These are phyloP conservation scores for Alternaria sp. DNA, from an alignment of 2,329 filamentous ascomycete species.

Conservation along the genomic window DNA sequence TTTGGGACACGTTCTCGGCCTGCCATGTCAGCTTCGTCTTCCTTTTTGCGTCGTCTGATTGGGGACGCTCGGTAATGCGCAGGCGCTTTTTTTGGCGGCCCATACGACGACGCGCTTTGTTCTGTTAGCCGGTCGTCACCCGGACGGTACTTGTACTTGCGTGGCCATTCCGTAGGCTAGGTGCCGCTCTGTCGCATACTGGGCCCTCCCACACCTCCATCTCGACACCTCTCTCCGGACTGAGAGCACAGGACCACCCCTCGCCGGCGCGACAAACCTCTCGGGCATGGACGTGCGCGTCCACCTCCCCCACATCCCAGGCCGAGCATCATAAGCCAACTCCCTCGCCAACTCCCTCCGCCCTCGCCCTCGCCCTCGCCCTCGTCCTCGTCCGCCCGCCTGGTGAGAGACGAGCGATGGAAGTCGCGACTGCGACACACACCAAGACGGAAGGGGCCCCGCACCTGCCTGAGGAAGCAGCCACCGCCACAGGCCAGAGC, in stretches of 20 bases:
- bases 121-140: neutral
- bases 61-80: constrained; percentile 17
- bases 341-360: too few relatives aligned
- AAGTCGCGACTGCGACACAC: constrained; percentile 33
- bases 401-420: constrained; percentile 31
- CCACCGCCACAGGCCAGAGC: constrained; percentile 47
- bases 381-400: constrained; percentile 17
- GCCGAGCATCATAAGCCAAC: constrained; percentile 23
- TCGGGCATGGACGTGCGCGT: constrained; percentile 35
- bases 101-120: constrained; percentile 7
- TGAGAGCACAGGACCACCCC: constrained; percentile 21
- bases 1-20: constrained; percentile 8
- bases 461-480: constrained; percentile 32
- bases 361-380: neutral
- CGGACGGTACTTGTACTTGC: constrained; percentile 8
- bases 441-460: constrained; percentile 33
- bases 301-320: constrained; percentile 27
- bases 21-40: constrained; percentile 20
- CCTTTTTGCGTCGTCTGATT: constrained; percentile 24
- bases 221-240: constrained; percentile 6
- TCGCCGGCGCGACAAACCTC: constrained; percentile 28
- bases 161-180: constrained; percentile 32
- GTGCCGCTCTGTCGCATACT: constrained; percentile 13
- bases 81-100: constrained; percentile 12
- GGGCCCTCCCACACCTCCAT: neutral